phyloP scores from a whole-genome alignment of 805 yeast species.

The Candida hungchunana region DNA sequence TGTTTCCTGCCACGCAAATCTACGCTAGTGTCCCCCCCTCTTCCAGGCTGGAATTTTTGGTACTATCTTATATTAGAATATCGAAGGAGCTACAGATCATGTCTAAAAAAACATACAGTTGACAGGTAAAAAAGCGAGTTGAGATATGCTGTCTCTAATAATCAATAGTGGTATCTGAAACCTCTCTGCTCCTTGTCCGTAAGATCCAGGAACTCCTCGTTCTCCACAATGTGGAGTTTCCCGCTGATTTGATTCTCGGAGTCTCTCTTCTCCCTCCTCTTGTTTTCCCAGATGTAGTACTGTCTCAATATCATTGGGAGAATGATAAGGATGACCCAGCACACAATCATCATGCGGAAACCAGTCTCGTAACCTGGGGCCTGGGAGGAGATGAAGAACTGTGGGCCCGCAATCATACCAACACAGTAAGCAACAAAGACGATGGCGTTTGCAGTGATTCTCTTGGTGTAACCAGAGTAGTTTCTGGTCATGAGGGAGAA shows the following conservation, averaged over 20 bases:
- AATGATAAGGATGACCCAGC: constrained; percentile 6
- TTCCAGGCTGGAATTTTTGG: no score
- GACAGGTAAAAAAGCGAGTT: no score
- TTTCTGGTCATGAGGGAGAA: constrained; percentile 6
- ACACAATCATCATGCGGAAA: constrained; percentile 7
- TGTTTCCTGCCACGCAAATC: no score
- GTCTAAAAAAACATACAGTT: no score
- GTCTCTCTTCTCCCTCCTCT: constrained; percentile 5
- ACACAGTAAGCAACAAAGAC: constrained; percentile 7
- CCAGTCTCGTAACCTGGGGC: constrained; percentile 8
- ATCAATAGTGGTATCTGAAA: constrained; percentile 7
- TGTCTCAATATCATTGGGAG: constrained; percentile 6
- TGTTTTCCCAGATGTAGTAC: constrained; percentile 8
- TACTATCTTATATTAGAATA: no score
- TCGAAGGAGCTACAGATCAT: no score
- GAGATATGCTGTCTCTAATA: no score
- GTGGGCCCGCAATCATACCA: constrained; percentile 8
- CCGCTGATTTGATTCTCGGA: not conserved
- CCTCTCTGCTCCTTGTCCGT: constrained; percentile 9
- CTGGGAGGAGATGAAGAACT: constrained; percentile 5
- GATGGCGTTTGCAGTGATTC: constrained; percentile 3
- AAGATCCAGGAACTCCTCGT: constrained; percentile 10
- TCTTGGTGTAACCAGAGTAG: constrained; percentile 6
- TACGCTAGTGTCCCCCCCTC: no score
- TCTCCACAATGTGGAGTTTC: constrained; percentile 2